Conservation (phyloP, 2,329 filamentous ascomycete species). For the Botrytis hyacinthi region DNA sequence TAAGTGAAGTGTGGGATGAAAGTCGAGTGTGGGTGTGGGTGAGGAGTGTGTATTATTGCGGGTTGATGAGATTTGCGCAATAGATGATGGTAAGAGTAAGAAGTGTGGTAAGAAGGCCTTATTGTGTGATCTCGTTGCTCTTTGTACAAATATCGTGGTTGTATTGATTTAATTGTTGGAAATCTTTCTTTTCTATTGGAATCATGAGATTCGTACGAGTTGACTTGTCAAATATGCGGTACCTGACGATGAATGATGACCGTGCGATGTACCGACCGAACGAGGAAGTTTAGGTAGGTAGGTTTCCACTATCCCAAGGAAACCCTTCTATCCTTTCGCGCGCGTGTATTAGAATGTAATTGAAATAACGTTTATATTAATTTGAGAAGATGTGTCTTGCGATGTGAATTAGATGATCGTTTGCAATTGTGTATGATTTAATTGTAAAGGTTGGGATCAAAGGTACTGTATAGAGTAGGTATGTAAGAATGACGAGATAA, state of each 20-base stretch:
- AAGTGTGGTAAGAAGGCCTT: neutral
- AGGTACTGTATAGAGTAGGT: neutral
- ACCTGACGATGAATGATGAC: constrained; percentile 22
- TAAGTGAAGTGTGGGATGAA: neutral
- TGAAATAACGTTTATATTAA: neutral
- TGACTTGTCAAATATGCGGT: constrained; percentile 23
- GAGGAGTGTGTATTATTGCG: neutral
- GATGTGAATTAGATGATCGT: neutral
- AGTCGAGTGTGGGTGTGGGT: neutral
- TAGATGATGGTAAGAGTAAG: neutral
- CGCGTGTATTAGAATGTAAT: constrained; percentile 14
- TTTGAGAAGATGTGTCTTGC: neutral
- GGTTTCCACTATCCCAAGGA: constrained; percentile 7
- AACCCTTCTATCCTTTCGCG: constrained; percentile 11
- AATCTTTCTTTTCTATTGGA: constrained; percentile 4
- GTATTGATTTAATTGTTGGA: neutral
- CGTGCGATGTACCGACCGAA: constrained; percentile 19
- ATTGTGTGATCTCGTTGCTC: neutral
- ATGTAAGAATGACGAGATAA: neutral
- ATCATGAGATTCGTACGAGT: constrained; percentile 17
- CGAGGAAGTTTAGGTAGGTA: neutral
- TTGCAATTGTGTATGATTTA: neutral
- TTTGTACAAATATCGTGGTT: neutral
- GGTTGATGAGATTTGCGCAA: constrained; percentile 1
- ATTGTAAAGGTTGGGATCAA: neutral